Percentiles rank a stretch among this genome's conserved stretches.
These are phyloP conservation scores for Tulasnella sp. DNA, from an alignment of 768 basidiomycete species.

Conservation along the genomic window DNA sequence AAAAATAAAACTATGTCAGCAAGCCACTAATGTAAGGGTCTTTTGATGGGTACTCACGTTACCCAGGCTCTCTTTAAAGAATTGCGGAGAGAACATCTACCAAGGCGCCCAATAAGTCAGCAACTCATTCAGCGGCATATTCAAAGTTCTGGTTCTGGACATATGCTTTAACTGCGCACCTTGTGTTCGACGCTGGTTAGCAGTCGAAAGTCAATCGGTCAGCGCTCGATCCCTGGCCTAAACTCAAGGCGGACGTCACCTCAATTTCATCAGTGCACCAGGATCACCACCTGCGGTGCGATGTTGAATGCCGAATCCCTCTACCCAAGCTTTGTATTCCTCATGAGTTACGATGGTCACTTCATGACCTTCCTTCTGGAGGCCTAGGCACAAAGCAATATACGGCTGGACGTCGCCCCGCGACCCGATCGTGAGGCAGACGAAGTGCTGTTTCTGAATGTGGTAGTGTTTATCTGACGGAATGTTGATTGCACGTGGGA, in stretches of 20 bases:
- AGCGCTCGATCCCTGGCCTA: not conserved
- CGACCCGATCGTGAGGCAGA: constrained; percentile 54
- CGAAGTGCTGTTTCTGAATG: constrained; percentile 39
- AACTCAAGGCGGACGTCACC: constrained; percentile 8
- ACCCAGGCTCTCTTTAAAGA: constrained; percentile 50
- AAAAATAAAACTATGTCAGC: not conserved
- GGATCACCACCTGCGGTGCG: constrained; percentile 59
- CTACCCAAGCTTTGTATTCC: constrained; percentile 41
- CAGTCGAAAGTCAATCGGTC: not conserved
- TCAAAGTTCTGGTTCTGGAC: not conserved
- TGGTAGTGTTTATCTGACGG: constrained; percentile 24
- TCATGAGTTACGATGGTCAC: constrained; percentile 41
- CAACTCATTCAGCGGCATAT: not conserved
- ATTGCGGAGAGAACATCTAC: constrained; percentile 62
- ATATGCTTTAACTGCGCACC: constrained; percentile 16
- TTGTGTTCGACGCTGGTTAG: constrained; percentile 23
- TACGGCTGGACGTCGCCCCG: constrained; percentile 44
- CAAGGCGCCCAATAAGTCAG: constrained; percentile 2
- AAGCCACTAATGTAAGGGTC: not conserved
- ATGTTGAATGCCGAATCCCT: constrained; percentile 46
- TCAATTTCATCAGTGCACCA: constrained; percentile 54
- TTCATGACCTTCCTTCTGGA: constrained; percentile 33
- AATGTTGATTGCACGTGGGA: constrained; percentile 42
- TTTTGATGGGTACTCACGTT: constrained; percentile 29
- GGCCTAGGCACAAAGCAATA: constrained; percentile 33